These are phyloP conservation scores for Scheffersomyces segobiensis DNA, from an alignment of 1,139 yeast species.

Conservation along the genomic window DNA sequence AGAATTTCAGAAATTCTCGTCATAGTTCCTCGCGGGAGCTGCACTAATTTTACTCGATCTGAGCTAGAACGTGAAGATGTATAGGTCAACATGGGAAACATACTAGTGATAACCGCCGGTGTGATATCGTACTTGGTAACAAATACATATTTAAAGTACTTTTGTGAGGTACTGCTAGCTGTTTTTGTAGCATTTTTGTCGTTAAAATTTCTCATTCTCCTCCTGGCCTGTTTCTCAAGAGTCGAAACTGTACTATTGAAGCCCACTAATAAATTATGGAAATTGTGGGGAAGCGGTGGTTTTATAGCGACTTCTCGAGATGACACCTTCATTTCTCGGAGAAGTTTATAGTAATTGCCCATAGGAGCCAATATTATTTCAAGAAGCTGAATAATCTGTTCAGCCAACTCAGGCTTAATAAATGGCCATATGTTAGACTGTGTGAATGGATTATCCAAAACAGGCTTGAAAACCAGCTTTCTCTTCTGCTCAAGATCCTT, in stretches of 20 bases:
- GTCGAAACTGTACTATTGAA: constrained; percentile 55
- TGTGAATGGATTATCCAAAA: constrained; percentile 61
- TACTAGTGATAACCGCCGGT: constrained; percentile 48
- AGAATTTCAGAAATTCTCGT: constrained; percentile 34
- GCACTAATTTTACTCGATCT: constrained; percentile 48
- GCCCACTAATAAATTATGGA: constrained; percentile 39
- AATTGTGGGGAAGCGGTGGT: constrained; percentile 26
- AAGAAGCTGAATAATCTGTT: constrained; percentile 42
- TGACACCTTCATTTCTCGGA: constrained; percentile 10
- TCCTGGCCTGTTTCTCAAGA: constrained; percentile 50
- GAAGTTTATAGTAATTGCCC: constrained; percentile 30
- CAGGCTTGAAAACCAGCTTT: constrained; percentile 58
- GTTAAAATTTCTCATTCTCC: constrained; percentile 2
- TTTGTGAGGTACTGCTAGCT: constrained; percentile 7
- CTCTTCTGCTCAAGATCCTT: constrained; percentile 46
- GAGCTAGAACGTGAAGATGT: constrained; percentile 38
- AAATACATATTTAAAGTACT: constrained; percentile 42
- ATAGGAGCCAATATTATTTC: constrained; percentile 36
- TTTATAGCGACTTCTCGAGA: constrained; percentile 4
- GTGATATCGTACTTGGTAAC: constrained; percentile 56
- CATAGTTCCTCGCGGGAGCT: constrained; percentile 52
- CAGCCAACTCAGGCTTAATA: constrained; percentile 38
- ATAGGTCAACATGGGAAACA: constrained; percentile 52
- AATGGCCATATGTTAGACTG: constrained; percentile 53
- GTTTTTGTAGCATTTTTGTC: constrained; percentile 1